phyloP scores from a whole-genome alignment of 225 moss, liverwort and hornwort genomes.

The Physcomitrium patens region DNA sequence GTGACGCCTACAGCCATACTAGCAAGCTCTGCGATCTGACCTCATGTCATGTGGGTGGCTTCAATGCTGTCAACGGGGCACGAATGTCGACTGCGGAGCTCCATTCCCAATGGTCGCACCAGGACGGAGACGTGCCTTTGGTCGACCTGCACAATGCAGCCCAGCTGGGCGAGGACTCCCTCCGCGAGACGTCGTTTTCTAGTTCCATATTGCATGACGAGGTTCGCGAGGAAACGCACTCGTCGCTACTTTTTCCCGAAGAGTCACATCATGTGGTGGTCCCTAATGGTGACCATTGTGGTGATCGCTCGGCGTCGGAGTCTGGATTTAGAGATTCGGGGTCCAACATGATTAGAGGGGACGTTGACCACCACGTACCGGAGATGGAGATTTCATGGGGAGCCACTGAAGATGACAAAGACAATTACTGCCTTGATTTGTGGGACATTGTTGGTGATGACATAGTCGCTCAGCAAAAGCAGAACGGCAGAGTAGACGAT shows the following conservation, averaged over 20 bases:
- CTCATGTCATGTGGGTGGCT: no score
- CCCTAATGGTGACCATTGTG: not conserved
- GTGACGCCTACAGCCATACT: no score
- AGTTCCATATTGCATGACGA: not conserved
- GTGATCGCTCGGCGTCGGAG: not conserved
- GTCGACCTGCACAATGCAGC: not conserved
- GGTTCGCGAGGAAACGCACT: conserved; percentile 7
- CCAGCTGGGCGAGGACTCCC: not conserved
- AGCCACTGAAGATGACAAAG: not conserved
- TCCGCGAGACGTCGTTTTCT: not conserved
- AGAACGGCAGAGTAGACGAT: not conserved
- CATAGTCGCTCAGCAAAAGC: not conserved
- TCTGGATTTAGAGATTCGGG: not conserved
- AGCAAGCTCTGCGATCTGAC: no score
- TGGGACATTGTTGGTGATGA: conserved; percentile 20
- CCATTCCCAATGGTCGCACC: not conserved
- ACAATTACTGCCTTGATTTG: conserved; percentile 26
- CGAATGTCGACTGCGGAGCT: not conserved
- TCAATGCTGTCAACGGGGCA: no score
- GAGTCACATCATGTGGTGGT: not conserved
- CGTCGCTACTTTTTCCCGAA: not conserved
- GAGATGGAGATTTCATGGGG: conserved; percentile 10
- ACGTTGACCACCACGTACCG: not conserved
- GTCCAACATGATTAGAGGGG: not conserved
- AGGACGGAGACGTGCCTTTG: no score